Percentiles rank a stretch among this genome's conserved stretches.
phyloP scores from a whole-genome alignment of 306 rosid genomes.

The Medicago arabica region DNA sequence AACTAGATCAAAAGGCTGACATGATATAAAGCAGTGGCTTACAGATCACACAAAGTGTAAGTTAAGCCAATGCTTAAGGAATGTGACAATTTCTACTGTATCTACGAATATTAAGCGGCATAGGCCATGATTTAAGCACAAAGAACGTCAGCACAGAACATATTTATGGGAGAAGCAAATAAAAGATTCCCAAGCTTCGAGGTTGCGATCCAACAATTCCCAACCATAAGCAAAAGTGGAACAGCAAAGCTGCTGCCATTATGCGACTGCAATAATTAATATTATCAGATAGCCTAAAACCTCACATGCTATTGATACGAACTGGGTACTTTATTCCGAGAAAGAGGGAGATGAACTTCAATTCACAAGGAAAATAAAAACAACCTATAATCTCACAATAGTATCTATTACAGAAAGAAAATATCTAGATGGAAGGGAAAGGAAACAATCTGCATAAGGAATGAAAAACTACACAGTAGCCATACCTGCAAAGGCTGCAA shows the following conservation, averaged over 20 bases:
- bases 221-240: constrained; percentile 8
- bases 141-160: constrained; percentile 22
- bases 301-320: constrained; percentile 15
- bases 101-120: constrained; percentile 22
- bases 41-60: background rate
- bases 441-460: constrained; percentile 20
- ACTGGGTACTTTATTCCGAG: constrained; percentile 10
- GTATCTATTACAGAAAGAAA: constrained; percentile 24
- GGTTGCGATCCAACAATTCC: constrained; percentile 12
- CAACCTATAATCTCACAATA: constrained; percentile 19
- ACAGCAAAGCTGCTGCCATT: constrained; percentile 25
- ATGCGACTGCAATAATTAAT: constrained; percentile 14
- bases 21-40: constrained; percentile 16
- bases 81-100: background rate
- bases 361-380: constrained; percentile 23
- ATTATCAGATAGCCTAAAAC: background rate
- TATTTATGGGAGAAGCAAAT: constrained; percentile 33
- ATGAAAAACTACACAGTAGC: constrained; percentile 14
- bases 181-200: constrained; percentile 13
- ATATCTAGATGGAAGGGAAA: constrained; percentile 14
- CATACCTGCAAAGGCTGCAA: constrained; percentile 90
- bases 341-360: constrained; percentile 27
- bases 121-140: constrained; percentile 9
- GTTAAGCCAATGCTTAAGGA: constrained; percentile 18
- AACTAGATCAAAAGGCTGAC: constrained; percentile 4